phyloP scores from a whole-genome alignment of 805 yeast species.

The Saccharomyces mikatae region DNA sequence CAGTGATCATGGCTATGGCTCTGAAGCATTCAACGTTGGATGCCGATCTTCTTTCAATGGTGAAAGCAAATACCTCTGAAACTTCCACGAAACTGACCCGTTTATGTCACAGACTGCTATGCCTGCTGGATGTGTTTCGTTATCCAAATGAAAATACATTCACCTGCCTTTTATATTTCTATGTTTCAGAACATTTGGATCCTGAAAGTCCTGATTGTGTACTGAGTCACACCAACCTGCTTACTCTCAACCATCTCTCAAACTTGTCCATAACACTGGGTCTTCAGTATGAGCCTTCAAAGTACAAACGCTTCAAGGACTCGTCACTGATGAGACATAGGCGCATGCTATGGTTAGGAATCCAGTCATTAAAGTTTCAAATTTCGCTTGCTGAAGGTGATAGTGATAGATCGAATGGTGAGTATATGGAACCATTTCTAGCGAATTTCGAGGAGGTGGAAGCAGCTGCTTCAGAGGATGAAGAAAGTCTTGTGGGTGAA shows the following conservation, averaged over 20 bases:
- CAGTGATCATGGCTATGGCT: too few relatives aligned
- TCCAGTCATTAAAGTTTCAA: slow-evolving; percentile 13
- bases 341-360: slow-evolving; percentile 15
- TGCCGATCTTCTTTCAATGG: too few relatives aligned
- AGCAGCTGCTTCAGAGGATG: not conserved
- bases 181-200: slow-evolving; percentile 8
- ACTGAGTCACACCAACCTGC: slow-evolving; percentile 5
- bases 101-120: slow-evolving; percentile 6
- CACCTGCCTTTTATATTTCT: slow-evolving; percentile 8
- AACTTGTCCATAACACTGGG: slow-evolving; percentile 10
- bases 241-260: slow-evolving; percentile 6
- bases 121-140: slow-evolving; percentile 10
- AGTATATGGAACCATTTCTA: slow-evolving; percentile 7
- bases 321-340: slow-evolving; percentile 2
- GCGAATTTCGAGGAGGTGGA: not conserved
- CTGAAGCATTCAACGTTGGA: too few relatives aligned
- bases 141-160: slow-evolving; percentile 12
- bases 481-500: not conserved
- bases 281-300: slow-evolving; percentile 8
- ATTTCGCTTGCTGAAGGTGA: slow-evolving; percentile 7
- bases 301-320: slow-evolving; percentile 4
- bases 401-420: not conserved
- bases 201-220: slow-evolving; percentile 7
- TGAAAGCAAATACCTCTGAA: too few relatives aligned
- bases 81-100: too few relatives aligned